Evolutionary conservation across 2,329 filamentous ascomycete genomes (phyloP).

Genomic region (Aspergillus sp.): DNA sequence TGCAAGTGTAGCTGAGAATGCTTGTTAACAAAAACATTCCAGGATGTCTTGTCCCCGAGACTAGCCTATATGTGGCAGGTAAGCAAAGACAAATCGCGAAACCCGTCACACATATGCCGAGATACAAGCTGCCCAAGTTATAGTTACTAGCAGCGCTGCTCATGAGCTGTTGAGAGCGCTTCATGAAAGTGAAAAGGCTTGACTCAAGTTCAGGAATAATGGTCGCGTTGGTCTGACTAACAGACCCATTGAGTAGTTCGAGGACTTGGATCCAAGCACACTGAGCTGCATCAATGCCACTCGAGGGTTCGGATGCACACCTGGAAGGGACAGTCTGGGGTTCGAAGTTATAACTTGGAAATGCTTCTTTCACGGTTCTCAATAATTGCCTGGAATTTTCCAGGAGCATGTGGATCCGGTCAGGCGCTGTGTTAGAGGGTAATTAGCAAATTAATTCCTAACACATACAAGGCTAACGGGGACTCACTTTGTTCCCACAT

Average conservation of each 20-base stretch:
- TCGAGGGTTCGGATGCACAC: slow-evolving; percentile 22
- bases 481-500: slow-evolving; percentile 68
- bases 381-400: slow-evolving; percentile 80
- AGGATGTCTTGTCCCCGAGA: slow-evolving; percentile 26
- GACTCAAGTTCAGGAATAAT: slow-evolving; percentile 19
- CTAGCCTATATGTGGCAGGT: slow-evolving; percentile 24
- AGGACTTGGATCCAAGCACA: slow-evolving; percentile 62
- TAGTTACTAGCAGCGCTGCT: slow-evolving; percentile 93
- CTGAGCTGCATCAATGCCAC: slow-evolving; percentile 56
- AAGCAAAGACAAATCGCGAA: slow-evolving; percentile 43
- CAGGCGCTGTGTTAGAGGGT: slow-evolving; percentile 30
- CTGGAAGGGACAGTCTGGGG: slow-evolving; percentile 13
- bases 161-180: slow-evolving; percentile 72
- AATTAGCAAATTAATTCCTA: not conserved
- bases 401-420: slow-evolving; percentile 66
- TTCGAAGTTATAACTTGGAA: slow-evolving; percentile 55
- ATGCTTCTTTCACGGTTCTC: slow-evolving; percentile 71
- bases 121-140: slow-evolving; percentile 55
- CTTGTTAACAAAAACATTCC: slow-evolving; percentile 47
- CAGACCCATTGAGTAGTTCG: slow-evolving; percentile 17
- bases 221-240: slow-evolving; percentile 3
- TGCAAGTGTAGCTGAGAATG: slow-evolving; percentile 66
- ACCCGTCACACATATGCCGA: slow-evolving; percentile 36
- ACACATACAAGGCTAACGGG: not conserved
- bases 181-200: slow-evolving; percentile 57